Evolutionary conservation across 495 filamentous ascomycete genomes (phyloP), one percentile per base, ranked within the genome.

Genomic region (Lasiosphaeria ovina): DNA sequence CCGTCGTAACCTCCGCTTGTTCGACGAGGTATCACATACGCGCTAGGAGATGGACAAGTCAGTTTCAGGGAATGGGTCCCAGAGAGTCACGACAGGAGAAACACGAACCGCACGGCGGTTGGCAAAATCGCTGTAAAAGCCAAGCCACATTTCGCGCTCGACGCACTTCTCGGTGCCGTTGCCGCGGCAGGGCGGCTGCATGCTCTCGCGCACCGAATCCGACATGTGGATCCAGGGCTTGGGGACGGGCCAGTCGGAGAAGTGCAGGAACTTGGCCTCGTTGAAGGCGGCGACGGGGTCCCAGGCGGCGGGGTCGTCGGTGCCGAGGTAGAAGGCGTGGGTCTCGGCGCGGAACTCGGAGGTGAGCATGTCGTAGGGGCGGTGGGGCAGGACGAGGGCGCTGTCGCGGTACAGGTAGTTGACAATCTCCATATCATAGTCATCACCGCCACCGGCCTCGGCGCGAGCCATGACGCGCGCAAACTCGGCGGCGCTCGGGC

Each of bases 161-260:
- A 78, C 75, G 71, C 89, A 91, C 14, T 81, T 78, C 64, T 74
- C 66, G 63, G 64, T 57, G 62, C 78, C 54, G 69, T 79, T 51
- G 72, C 77, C 54, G 3, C 35, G 57, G 45, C 80, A 78, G 54
- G 83, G 80, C 47, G 88, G 86, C 66, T 89, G 83, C 61, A 83
- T 79, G 34, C 82, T 76, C 3, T 76, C 71, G 31, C 88, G 66
- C 58, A 80, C 63, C 12, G 79, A 71, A 38, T 82, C 78, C 24
- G 84, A 76, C 79, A 81, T 86, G 71, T 81, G 79, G 17, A 89
- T 71, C 89, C 89, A 92, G 0, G 89, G 89, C 70, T 93, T 93
- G 3, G 89, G 89, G 47, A 91, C 63, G 4, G 90, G 90, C 85
- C 86, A 89, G 66, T 94, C 91, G 3, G 83, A 87, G 66, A 96